phyloP scores from a whole-genome alignment of 371 early-diverging fungal genomes.

The Gilbertella persicaria region DNA sequence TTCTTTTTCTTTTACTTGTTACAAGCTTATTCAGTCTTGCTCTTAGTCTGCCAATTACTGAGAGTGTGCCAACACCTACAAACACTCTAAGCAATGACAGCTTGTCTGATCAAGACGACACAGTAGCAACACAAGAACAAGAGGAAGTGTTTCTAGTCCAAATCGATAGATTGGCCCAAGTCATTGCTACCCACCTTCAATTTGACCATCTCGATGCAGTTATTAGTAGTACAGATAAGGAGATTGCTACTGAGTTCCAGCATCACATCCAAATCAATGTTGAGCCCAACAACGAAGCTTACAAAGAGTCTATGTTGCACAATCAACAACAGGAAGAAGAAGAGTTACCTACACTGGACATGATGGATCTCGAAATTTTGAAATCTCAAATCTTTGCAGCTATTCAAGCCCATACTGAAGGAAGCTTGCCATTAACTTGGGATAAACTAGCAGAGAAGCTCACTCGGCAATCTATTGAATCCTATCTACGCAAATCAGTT shows the following conservation, averaged over 20 bases:
- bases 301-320: slow-evolving; percentile 14
- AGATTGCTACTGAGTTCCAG: slow-evolving; percentile 35
- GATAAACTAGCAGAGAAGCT: slow-evolving; percentile 30
- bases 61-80: not conserved
- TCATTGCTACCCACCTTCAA: slow-evolving; percentile 30
- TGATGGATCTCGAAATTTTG: slow-evolving; percentile 44
- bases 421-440: slow-evolving; percentile 39
- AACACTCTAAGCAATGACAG: no score
- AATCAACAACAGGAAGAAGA: slow-evolving; percentile 11
- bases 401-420: slow-evolving; percentile 44
- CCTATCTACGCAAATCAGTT: slow-evolving; percentile 21
- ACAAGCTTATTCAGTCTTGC: not conserved
- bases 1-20: not conserved
- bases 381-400: slow-evolving; percentile 47
- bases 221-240: slow-evolving; percentile 31
- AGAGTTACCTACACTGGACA: slow-evolving; percentile 20
- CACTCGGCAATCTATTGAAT: slow-evolving; percentile 28
- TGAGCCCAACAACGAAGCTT: slow-evolving; percentile 7
- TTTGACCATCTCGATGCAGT: slow-evolving; percentile 39
- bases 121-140: slow-evolving; percentile 1
- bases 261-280: slow-evolving; percentile 37
- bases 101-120: no score
- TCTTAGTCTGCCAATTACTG: not conserved
- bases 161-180: slow-evolving; percentile 22
- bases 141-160: slow-evolving; percentile 18